Evolutionary conservation across 331 rosid species (phyloP).

Genomic region (Pyracantha coccinea): DNA sequence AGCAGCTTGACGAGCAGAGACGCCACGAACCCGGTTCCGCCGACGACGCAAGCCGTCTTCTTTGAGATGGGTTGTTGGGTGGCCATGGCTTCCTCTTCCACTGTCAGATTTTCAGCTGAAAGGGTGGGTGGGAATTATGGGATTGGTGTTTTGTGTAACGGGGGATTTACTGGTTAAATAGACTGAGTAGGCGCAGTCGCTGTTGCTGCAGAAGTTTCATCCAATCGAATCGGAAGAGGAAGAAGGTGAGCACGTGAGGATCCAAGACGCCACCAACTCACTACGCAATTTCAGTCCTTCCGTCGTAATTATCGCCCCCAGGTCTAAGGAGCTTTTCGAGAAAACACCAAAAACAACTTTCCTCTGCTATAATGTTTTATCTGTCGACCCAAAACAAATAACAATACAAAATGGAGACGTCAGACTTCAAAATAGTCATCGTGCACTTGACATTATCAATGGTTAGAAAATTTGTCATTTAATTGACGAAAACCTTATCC

Average conservation of each 20-base stretch:
- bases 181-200: background rate
- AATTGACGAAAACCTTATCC: too few relatives aligned
- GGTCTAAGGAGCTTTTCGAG: too few relatives aligned
- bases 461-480: too few relatives aligned
- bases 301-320: background rate
- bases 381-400: too few relatives aligned
- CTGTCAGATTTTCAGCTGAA: background rate
- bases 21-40: conserved; percentile 68
- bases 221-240: background rate
- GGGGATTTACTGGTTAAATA: background rate
- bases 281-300: background rate
- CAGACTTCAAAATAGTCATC: too few relatives aligned
- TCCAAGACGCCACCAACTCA: background rate
- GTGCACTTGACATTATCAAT: too few relatives aligned
- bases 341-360: too few relatives aligned
- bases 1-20: conserved; percentile 53
- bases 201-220: background rate
- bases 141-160: background rate
- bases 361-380: too few relatives aligned
- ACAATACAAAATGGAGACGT: too few relatives aligned
- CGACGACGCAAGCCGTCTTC: conserved; percentile 65
- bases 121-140: background rate
- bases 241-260: conserved; percentile 32
- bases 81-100: conserved; percentile 27
- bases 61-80: conserved; percentile 18